These are phyloP conservation scores for Lagerstroemia fauriei DNA, from an alignment of 441 rosid species.

Conservation along the genomic window DNA sequence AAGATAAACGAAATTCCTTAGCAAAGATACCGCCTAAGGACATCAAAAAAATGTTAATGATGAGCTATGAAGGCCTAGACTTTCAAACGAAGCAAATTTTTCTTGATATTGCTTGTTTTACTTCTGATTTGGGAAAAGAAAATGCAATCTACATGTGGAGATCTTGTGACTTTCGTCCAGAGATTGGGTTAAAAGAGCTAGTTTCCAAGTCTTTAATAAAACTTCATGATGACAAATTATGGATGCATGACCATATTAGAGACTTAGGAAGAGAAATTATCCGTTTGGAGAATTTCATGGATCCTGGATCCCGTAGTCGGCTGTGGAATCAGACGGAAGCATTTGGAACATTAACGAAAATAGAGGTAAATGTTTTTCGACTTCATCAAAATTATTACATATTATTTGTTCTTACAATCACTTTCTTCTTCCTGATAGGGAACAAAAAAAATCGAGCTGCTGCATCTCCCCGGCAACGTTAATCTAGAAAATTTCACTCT, in stretches of 20 bases:
- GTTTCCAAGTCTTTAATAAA: not conserved
- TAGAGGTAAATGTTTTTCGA: not conserved
- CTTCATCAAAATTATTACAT: too few species aligned
- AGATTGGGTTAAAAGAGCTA: not conserved
- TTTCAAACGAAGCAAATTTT: conserved; percentile 4
- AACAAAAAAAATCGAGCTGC: not conserved
- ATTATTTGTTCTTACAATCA: too few species aligned
- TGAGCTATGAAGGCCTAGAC: not conserved
- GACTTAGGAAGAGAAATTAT: conserved; percentile 6
- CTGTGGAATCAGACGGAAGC: not conserved
- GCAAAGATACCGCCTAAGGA: not conserved
- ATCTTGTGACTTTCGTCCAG: not conserved
- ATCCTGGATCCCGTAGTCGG: not conserved
- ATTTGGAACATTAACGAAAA: too few species aligned
- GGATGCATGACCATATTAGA: conserved; percentile 3
- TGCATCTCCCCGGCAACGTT: fast-evolving
- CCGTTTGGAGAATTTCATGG: not conserved
- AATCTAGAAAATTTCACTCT: fast-evolving
- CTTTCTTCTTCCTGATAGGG: not conserved
- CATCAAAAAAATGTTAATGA: not conserved
- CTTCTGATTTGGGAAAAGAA: not conserved
- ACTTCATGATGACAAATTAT: not conserved
- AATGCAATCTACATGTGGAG: not conserved
- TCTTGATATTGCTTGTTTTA: conserved; percentile 15
- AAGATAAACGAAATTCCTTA: not conserved